Base-by-base conservation (phyloP, 2,329 filamentous ascomycete species). In the Colletotrichum navitas region DNA sequence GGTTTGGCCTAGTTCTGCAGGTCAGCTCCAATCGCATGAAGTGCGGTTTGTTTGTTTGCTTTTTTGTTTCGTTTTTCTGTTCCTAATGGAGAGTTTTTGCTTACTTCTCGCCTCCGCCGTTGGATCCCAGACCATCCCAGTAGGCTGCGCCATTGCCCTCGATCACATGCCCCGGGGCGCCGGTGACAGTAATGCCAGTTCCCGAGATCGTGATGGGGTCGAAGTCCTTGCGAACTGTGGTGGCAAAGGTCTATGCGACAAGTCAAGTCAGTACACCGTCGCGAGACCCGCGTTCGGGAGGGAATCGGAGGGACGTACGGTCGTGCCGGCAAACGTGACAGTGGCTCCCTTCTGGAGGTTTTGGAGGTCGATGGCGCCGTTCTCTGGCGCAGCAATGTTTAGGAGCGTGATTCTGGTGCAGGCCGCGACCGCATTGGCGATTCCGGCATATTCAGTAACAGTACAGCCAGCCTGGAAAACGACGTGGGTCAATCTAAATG, bases 111-210 rank as follows among this genome's bases (percentile, higher is more conserved):
- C 52, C 59, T 8, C 69, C 69, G 21, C 69, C 69, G 65, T 72
- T 72, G 65, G 69, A 72, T 32, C 69, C 69, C 45, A 43, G n/a
- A 8, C 69, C 69, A 47, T 72, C 69, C 69, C 69, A 72, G 54
- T 72, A 72, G 5, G 66, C 69, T 8, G 65, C 52, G 54, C 69
- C 69, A 14, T 72, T 72, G 54, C 69, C 69, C 29, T 72, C 69
- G 4, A 72, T 72, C 18, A 72, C 65, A 36, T 72, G 65, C 0
- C 65, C 65, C 21, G 69, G 65, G 11, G 69, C 32, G 12, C 69
- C 69, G 32, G 65, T 72, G 36, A 72, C 61, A 45, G 59, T 63
- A 24, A 72, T 69, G 39, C 49, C 52, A 32, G 52, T 64, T 36
- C 69, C 69, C 26, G 69, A 72, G 47, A 72, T 72, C 11, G 68